These are phyloP conservation scores for Baorangia bicolor DNA, from an alignment of 768 basidiomycete genomes.

Conservation along the genomic window DNA sequence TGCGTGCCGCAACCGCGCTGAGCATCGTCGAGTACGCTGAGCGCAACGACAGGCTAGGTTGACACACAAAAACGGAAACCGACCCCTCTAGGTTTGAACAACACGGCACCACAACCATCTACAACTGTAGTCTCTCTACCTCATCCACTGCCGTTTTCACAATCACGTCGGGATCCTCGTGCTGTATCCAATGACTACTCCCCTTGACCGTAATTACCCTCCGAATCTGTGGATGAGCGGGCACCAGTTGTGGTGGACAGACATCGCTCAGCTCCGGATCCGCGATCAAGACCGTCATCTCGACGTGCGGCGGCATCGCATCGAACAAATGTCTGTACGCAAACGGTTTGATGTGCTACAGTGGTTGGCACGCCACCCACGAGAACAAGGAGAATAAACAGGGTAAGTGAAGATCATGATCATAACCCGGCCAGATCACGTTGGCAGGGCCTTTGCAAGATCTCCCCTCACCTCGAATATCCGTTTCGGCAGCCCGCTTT, in stretches of 20 bases:
- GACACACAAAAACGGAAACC: slow-evolving; percentile 2
- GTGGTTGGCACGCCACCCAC: background rate
- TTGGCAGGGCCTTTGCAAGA: background rate
- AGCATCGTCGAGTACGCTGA: slow-evolving; percentile 43
- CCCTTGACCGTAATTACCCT: slow-evolving; percentile 1
- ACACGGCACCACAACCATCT: too few species aligned
- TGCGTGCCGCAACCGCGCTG: slow-evolving; percentile 72
- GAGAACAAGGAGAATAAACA: background rate
- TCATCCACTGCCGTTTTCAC: slow-evolving; percentile 3
- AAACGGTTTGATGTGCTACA: slow-evolving; percentile 18
- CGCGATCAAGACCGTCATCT: slow-evolving; percentile 14
- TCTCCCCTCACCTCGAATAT: slow-evolving; percentile 7
- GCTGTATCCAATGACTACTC: slow-evolving; percentile 18
- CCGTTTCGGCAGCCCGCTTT: background rate
- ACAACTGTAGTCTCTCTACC: slow-evolving; percentile 10
- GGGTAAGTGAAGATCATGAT: background rate
- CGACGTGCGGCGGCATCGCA: slow-evolving; percentile 8
- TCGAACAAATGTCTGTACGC: slow-evolving; percentile 10
- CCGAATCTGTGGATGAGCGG: slow-evolving; percentile 3
- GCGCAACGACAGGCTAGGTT: background rate
- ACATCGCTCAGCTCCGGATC: slow-evolving; percentile 6
- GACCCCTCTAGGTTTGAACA: too few species aligned
- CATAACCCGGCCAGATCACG: too few species aligned
- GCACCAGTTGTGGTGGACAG: slow-evolving; percentile 5
- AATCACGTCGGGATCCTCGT: slow-evolving; percentile 5